Conservation (phyloP, 495 filamentous ascomycete species). For the Elaphomyces granulatus region DNA sequence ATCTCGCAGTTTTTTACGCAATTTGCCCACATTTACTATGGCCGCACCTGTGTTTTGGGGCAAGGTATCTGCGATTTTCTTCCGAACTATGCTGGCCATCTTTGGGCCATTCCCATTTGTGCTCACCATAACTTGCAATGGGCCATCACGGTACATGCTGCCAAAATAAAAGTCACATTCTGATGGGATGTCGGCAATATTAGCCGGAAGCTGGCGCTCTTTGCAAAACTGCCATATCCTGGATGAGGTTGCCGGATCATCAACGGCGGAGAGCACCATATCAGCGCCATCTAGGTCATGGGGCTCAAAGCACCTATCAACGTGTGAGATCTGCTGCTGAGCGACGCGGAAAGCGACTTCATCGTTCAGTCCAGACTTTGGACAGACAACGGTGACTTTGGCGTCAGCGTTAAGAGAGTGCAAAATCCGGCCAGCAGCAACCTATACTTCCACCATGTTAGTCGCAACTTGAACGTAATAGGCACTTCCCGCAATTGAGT, state of each 20-base stretch:
- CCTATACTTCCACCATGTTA: conserved; percentile 49
- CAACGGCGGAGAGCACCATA: conserved; percentile 87
- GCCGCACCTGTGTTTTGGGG: conserved; percentile 68
- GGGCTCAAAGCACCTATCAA: conserved; percentile 71
- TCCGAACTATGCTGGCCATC: conserved; percentile 71
- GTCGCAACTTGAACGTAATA: too few species aligned
- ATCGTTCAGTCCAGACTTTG: conserved; percentile 62
- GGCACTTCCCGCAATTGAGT: too few species aligned
- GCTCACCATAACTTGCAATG: conserved; percentile 93
- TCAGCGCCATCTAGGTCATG: conserved; percentile 61
- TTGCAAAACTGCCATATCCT: conserved; percentile 88
- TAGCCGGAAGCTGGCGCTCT: conserved; percentile 66
- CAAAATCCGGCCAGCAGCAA: conserved; percentile 87
- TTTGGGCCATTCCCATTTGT: conserved; percentile 96
- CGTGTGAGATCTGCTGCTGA: conserved; percentile 54
- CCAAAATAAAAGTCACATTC: conserved; percentile 99
- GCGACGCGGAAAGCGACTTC: conserved; percentile 76
- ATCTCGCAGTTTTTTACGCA: conserved; percentile 65
- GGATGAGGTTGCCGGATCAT: conserved; percentile 77
- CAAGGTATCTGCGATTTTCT: conserved; percentile 62
- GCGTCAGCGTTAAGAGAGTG: conserved; percentile 91
- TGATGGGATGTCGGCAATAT: conserved; percentile 91
- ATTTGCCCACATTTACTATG: conserved; percentile 63
- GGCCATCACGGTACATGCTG: conserved; percentile 84
- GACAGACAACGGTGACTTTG: conserved; percentile 69